These are phyloP conservation scores for Venturia aucupariae DNA, from an alignment of 2,329 filamentous ascomycete genomes.

Conservation along the genomic window DNA sequence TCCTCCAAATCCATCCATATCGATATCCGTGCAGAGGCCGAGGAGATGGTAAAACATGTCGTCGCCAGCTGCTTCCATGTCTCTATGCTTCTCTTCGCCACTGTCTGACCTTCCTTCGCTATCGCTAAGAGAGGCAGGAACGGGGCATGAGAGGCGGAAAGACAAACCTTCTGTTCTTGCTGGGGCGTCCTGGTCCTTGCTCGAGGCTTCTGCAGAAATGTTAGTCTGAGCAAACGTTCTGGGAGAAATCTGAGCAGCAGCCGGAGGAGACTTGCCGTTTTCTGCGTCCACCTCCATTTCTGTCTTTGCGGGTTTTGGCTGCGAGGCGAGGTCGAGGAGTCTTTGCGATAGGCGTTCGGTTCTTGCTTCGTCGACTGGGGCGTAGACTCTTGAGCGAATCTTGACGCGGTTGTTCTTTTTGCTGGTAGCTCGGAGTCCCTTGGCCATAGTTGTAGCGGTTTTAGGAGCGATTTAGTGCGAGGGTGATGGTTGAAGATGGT, in stretches of 20 bases:
- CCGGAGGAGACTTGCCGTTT: conserved; percentile 21
- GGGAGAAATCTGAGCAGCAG: neutral
- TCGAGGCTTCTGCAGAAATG: conserved; percentile 15
- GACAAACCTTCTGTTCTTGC: conserved; percentile 20
- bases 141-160: conserved; percentile 16
- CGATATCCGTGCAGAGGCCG: conserved; percentile 9
- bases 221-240: conserved; percentile 15
- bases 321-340: conserved; percentile 67
- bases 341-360: conserved; percentile 79
- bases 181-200: conserved; percentile 17
- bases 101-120: conserved; percentile 7
- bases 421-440: conserved; percentile 68
- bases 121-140: conserved; percentile 16
- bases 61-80: conserved; percentile 13
- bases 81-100: conserved; percentile 8
- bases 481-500: neutral
- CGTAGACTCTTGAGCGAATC: conserved; percentile 74
- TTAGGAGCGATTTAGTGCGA: neutral
- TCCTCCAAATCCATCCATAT: conserved; percentile 1
- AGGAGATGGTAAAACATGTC: conserved; percentile 12
- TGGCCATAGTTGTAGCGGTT: conserved; percentile 58
- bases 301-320: conserved; percentile 54
- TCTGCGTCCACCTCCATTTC: conserved; percentile 39
- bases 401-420: conserved; percentile 76
- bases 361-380: conserved; percentile 68